phyloP scores from a whole-genome alignment of 495 filamentous ascomycete genomes.

The Extremus antarcticus region DNA sequence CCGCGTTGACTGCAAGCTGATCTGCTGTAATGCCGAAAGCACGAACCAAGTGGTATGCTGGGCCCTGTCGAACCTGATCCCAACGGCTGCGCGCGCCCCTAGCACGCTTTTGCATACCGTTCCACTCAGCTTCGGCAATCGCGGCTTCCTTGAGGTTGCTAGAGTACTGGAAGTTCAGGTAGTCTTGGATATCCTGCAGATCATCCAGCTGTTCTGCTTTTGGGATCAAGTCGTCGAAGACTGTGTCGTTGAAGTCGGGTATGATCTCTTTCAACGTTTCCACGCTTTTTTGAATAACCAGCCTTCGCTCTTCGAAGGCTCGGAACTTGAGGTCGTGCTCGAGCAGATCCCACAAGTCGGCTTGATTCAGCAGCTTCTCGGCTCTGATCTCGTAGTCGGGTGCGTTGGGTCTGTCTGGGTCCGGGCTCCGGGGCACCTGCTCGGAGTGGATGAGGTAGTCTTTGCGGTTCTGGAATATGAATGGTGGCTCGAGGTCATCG shows the following conservation, averaged over 20 bases:
- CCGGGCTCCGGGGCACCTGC: slow-evolving; percentile 48
- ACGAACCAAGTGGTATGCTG: slow-evolving; percentile 69
- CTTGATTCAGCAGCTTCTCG: slow-evolving; percentile 82
- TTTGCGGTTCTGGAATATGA: slow-evolving; percentile 94
- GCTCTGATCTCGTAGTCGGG: slow-evolving; percentile 64
- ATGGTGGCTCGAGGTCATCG: slow-evolving; percentile 88
- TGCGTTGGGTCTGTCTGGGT: slow-evolving; percentile 49
- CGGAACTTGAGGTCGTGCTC: slow-evolving; percentile 91
- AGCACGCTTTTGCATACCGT: slow-evolving; percentile 65
- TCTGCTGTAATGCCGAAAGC: slow-evolving; percentile 87
- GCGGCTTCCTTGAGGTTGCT: slow-evolving; percentile 65
- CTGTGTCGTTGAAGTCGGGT: slow-evolving; percentile 42
- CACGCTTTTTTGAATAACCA: slow-evolving; percentile 64
- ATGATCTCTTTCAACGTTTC: slow-evolving; percentile 53
- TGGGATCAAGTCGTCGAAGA: slow-evolving; percentile 70
- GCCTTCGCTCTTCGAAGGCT: slow-evolving; percentile 79
- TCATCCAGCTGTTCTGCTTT: slow-evolving; percentile 77
- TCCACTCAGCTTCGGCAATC: slow-evolving; percentile 33
- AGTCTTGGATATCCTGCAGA: slow-evolving; percentile 91
- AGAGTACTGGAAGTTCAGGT: slow-evolving; percentile 89
- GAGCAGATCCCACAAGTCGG: slow-evolving; percentile 87
- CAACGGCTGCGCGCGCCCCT: slow-evolving; percentile 63
- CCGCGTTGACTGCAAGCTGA: slow-evolving; percentile 71
- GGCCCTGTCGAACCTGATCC: slow-evolving; percentile 70
- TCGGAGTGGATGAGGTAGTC: slow-evolving; percentile 93